Evolutionary conservation across 75 land plant genomes (phyloP).

Genomic region (Chamaecyparis obtusa): DNA sequence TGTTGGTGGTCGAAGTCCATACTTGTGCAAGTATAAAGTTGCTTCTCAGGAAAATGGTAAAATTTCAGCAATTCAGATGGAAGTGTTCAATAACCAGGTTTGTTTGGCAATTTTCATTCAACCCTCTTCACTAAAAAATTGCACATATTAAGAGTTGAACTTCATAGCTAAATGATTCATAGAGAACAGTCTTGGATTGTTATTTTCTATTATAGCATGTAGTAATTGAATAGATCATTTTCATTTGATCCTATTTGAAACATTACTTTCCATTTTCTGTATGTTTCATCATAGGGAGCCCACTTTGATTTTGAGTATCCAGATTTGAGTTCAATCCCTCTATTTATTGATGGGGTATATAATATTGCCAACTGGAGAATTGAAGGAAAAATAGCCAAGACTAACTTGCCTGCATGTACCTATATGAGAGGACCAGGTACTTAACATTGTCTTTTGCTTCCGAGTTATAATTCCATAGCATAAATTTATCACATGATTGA

Average conservation of each 20-base stretch:
- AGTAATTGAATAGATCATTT: not conserved
- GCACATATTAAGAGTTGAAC: not conserved
- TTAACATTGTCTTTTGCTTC: not conserved
- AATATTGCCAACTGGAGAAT: slow-evolving; percentile 37
- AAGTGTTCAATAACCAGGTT: slow-evolving; percentile 32
- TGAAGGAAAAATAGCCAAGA: slow-evolving; percentile 32
- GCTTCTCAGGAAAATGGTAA: slow-evolving; percentile 27
- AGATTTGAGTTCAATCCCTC: slow-evolving; percentile 14
- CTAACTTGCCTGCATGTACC: slow-evolving; percentile 40
- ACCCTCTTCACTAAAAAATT: not conserved
- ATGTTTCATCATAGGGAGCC: slow-evolving; percentile 27
- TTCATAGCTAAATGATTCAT: not conserved
- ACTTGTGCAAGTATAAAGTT: slow-evolving; percentile 31
- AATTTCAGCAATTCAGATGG: slow-evolving; percentile 27
- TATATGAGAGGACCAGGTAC: slow-evolving; percentile 50
- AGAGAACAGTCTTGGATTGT: not conserved
- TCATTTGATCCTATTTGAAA: not conserved
- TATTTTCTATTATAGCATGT: not conserved
- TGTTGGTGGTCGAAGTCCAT: slow-evolving; percentile 42
- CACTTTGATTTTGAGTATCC: slow-evolving; percentile 48
- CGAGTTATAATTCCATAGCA: not conserved
- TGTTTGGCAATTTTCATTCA: not conserved
- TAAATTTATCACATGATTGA: not conserved
- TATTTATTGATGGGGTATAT: slow-evolving; percentile 28
- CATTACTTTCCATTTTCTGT: not conserved